Percentiles rank a stretch among this genome's conserved stretches.
phyloP scores from a whole-genome alignment of 768 basidiomycete species.

The Tulasnella sp. region DNA sequence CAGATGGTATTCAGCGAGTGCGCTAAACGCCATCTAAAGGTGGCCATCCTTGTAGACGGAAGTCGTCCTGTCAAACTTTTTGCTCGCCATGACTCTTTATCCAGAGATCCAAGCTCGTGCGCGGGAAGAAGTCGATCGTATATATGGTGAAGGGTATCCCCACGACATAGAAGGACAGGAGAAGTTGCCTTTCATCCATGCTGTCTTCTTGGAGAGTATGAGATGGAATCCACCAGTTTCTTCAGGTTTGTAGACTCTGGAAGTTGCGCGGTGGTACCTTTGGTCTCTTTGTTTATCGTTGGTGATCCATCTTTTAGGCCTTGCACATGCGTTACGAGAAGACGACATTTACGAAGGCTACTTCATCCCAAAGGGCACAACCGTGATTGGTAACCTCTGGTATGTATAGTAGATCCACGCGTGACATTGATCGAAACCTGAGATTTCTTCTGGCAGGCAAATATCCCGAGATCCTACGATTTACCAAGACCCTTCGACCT shows the following conservation, averaged over 20 bases:
- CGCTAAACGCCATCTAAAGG: not conserved
- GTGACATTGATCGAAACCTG: not conserved
- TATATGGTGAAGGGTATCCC: slow-evolving; percentile 6
- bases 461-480: not conserved
- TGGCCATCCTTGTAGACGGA: not conserved
- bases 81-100: slow-evolving; percentile 36
- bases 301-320: not conserved
- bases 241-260: not conserved
- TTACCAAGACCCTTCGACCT: not conserved
- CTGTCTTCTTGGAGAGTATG: slow-evolving; percentile 22
- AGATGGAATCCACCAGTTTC: slow-evolving; percentile 4
- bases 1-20: not conserved
- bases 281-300: not conserved
- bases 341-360: slow-evolving; percentile 35
- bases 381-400: slow-evolving; percentile 13
- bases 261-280: too few species aligned
- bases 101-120: slow-evolving; percentile 22
- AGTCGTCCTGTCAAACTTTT: slow-evolving; percentile 14
- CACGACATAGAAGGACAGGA: slow-evolving; percentile 21
- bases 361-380: slow-evolving; percentile 29
- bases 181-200: slow-evolving; percentile 21
- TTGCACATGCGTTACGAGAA: slow-evolving; percentile 11
- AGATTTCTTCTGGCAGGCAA: not conserved
- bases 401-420: not conserved
- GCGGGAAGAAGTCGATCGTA: slow-evolving; percentile 22